Evolutionary conservation across 2,329 filamentous ascomycete genomes (phyloP).

Genomic region (Parastagonospora avenae): DNA sequence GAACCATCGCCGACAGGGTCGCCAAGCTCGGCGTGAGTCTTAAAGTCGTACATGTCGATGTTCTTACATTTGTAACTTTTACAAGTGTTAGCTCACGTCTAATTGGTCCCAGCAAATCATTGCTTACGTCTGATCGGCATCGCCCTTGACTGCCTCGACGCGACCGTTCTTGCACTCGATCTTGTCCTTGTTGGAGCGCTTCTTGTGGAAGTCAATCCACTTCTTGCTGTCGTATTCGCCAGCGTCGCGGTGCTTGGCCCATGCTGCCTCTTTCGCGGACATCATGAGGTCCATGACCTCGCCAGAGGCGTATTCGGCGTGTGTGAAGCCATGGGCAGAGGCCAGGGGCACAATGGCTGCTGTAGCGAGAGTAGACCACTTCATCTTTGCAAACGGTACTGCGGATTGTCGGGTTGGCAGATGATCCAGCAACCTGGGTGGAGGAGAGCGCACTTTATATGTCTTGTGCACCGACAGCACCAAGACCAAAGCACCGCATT

Average conservation of each 20-base stretch:
- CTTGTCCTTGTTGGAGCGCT: slow-evolving; percentile 31
- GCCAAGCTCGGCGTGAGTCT: slow-evolving; percentile 60
- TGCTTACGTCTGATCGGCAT: slow-evolving; percentile 35
- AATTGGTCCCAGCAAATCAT: not conserved
- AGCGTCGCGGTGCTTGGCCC: slow-evolving; percentile 38
- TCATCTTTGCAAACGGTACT: slow-evolving; percentile 36
- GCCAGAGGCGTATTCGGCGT: slow-evolving; percentile 40
- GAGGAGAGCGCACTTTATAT: slow-evolving; percentile 20
- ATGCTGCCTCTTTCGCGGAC: slow-evolving; percentile 41
- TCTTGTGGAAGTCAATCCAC: slow-evolving; percentile 39
- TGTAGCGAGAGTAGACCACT: slow-evolving; percentile 37
- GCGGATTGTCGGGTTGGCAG: slow-evolving; percentile 25
- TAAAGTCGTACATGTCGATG: slow-evolving; percentile 63
- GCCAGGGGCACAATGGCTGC: slow-evolving; percentile 39
- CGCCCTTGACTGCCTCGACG: slow-evolving; percentile 44
- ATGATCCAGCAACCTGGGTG: slow-evolving; percentile 20
- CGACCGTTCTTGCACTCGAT: slow-evolving; percentile 43
- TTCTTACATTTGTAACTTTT: slow-evolving; percentile 48
- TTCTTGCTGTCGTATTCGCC: slow-evolving; percentile 38
- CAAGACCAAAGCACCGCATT: slow-evolving; percentile 5
- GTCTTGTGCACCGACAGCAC: slow-evolving; percentile 1
- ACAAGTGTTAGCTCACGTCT: not conserved
- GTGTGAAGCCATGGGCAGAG: slow-evolving; percentile 32
- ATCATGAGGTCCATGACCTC: slow-evolving; percentile 44
- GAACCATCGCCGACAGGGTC: slow-evolving; percentile 50